Percentiles rank a stretch among this genome's conserved stretches.
Conservation (phyloP, 2,329 filamentous ascomycete genomes). For the Davidsoniella eucalypti region DNA sequence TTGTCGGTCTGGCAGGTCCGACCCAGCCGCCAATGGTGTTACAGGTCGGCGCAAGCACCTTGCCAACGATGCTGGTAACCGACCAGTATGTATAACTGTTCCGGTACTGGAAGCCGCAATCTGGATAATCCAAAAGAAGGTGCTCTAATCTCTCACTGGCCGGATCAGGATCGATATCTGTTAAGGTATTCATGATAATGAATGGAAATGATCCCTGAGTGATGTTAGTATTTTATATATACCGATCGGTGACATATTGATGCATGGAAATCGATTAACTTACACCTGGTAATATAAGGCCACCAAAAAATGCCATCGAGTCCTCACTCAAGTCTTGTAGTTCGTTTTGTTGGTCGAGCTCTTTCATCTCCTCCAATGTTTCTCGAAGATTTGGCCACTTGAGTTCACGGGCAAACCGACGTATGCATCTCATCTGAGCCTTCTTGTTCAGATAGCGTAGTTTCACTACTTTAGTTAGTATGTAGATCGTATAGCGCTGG, state of each 20-base stretch:
- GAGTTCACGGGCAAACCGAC: slow-evolving; percentile 52
- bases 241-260: too few relatives aligned
- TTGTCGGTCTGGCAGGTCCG: slow-evolving; percentile 51
- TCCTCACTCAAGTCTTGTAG: slow-evolving; percentile 49
- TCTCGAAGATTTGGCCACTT: slow-evolving; percentile 61
- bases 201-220: slow-evolving; percentile 46
- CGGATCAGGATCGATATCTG: slow-evolving; percentile 56
- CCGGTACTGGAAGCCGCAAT: slow-evolving; percentile 61
- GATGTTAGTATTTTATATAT: slow-evolving; percentile 5
- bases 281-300: slow-evolving; percentile 53
- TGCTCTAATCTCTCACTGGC: slow-evolving; percentile 48
- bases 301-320: slow-evolving; percentile 62
- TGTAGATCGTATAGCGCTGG: neutral
- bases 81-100: slow-evolving; percentile 64
- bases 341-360: slow-evolving; percentile 39
- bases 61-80: slow-evolving; percentile 53
- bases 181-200: slow-evolving; percentile 61
- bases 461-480: slow-evolving; percentile 25
- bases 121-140: slow-evolving; percentile 50
- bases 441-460: slow-evolving; percentile 49
- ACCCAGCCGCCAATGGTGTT: slow-evolving; percentile 57
- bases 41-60: slow-evolving; percentile 58
- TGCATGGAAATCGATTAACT: slow-evolving; percentile 19
- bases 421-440: slow-evolving; percentile 51
- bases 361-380: slow-evolving; percentile 44